Conservation (phyloP, 129 eudicot species). For the Solidago caesia region DNA sequence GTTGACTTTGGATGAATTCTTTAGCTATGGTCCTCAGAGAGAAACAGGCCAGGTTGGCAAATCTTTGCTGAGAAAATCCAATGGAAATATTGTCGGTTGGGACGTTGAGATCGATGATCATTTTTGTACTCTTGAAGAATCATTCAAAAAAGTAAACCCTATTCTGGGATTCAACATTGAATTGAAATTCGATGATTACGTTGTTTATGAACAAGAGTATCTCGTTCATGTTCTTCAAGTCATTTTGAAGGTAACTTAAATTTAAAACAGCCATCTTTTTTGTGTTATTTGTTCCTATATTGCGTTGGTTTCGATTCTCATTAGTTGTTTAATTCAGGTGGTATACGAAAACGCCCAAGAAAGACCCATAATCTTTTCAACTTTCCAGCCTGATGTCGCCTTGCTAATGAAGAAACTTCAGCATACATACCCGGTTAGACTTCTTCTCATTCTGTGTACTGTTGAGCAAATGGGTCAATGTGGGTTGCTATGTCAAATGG, state of each 20-base stretch:
- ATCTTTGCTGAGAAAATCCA: slow-evolving; percentile 55
- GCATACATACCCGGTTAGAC: slow-evolving; percentile 60
- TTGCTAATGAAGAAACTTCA: slow-evolving; percentile 69
- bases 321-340: slow-evolving; percentile 37
- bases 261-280: neutral
- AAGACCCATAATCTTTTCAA: slow-evolving; percentile 66
- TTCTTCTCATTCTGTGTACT: neutral
- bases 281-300: neutral
- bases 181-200: slow-evolving; percentile 73
- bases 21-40: slow-evolving; percentile 74
- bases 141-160: slow-evolving; percentile 67
- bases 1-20: slow-evolving; percentile 56
- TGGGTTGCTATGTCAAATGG: neutral
- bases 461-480: neutral
- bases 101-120: slow-evolving; percentile 64
- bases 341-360: slow-evolving; percentile 58
- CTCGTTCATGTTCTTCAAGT: slow-evolving; percentile 55
- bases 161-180: slow-evolving; percentile 85
- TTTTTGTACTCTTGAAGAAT: slow-evolving; percentile 69
- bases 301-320: neutral
- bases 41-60: slow-evolving; percentile 56
- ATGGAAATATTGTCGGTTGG: slow-evolving; percentile 70
- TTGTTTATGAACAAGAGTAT: slow-evolving; percentile 58
- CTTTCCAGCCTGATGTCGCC: slow-evolving; percentile 90
- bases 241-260: slow-evolving; percentile 42